Evolutionary conservation across 164 flowering plant species (phyloP).

Genomic region (Tetracentron sinense): DNA sequence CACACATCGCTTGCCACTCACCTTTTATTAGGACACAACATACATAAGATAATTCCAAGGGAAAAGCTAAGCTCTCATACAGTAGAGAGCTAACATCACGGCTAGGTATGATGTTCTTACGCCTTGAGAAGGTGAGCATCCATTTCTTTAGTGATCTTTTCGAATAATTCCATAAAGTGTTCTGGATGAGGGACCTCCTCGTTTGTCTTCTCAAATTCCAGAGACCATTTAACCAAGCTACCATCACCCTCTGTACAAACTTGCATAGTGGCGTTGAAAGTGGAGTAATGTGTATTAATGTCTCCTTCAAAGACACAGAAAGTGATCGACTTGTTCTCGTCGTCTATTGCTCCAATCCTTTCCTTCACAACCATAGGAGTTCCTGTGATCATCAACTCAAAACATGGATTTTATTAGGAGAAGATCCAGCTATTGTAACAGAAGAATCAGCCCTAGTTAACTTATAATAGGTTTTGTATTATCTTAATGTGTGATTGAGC

Average conservation of each 20-base stretch:
- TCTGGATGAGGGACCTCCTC: conserved; percentile 18
- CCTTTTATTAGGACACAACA: too few species aligned
- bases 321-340: conserved; percentile 16
- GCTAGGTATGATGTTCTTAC: too few species aligned
- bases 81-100: too few species aligned
- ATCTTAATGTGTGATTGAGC: too few species aligned
- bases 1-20: too few species aligned
- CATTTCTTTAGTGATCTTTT: conserved; percentile 5
- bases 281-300: conserved; percentile 21
- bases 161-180: conserved; percentile 17
- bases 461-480: too few species aligned
- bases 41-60: too few species aligned
- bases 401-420: too few species aligned
- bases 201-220: conserved; percentile 28
- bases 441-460: too few species aligned
- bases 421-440: too few species aligned
- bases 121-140: conserved; percentile 13
- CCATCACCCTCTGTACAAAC: conserved; percentile 10
- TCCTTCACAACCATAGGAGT: conserved; percentile 19
- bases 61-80: too few species aligned
- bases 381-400: too few species aligned
- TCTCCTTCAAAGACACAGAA: conserved; percentile 27
- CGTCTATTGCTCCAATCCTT: conserved; percentile 23
- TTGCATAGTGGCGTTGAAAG: conserved; percentile 15
- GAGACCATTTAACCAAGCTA: conserved; percentile 15